Evolutionary conservation across 805 yeast genomes (phyloP), one percentile per base, ranked within the genome.

Genomic region (Scheffersomyces coipomensis): DNA sequence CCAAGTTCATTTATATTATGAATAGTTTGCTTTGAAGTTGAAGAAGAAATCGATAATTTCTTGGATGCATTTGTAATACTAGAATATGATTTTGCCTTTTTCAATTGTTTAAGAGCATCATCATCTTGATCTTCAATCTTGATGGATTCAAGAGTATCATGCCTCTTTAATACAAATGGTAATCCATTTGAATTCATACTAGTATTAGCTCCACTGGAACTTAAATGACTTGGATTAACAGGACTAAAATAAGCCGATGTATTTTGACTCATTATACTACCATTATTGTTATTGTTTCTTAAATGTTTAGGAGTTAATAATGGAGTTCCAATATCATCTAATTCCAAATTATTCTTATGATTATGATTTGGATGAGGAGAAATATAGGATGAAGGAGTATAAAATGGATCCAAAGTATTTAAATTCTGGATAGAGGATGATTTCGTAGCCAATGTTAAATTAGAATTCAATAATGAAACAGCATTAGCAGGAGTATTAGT

Each of bases 51-150:
- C n/a, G n/a, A n/a, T n/a, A n/a, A 15, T 22, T 19, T 13, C 17
- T 13, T 11, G 16, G n/a, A 11, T 17, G 24, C 29, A 16, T 13
- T 33, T 12, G 33, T 29, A 18, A 53, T 38, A 35, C 39, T 46
- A 11, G 51, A 47, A 35, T 48, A 61, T 5, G 68, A 60, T 46
- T 64, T 65, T 10, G 71, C 71, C 43, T 65, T 59, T 33, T 58
- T 54, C 40, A 69, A 51, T 40, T 66, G 70, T 44, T 63, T 63
- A 41, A 69, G 58, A 0, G 75, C 74, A 50, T 69, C 73, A 44
- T 68, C 67, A 34, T 68, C 72, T 38, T 66, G 69, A 36, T 60
- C 66, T 43, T 66, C 72, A 42, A 62, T 55, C 19, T 53, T 52
- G 32, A 64, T 56, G 2, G 66, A 50, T 19, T 64, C 70, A 18